Evolutionary conservation across 2,329 filamentous ascomycete species (phyloP).

Genomic region (Beauveria sp.): DNA sequence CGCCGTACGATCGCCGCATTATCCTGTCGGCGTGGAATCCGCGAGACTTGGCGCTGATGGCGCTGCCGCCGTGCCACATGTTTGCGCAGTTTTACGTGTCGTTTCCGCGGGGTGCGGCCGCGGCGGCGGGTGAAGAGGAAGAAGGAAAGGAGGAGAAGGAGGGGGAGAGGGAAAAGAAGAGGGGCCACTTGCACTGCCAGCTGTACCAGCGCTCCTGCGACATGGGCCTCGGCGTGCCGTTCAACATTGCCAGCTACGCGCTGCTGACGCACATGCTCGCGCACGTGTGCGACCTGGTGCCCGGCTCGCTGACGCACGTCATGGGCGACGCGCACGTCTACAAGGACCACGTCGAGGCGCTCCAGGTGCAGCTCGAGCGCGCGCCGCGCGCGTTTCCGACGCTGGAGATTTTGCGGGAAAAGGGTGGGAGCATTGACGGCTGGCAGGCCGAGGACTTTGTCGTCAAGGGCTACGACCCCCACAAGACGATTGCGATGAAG

Average conservation of each 20-base stretch:
- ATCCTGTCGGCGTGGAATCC: slow-evolving; percentile 95
- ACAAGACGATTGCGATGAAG: slow-evolving; percentile 93
- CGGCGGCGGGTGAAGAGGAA: neutral
- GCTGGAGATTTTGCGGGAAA: slow-evolving; percentile 61
- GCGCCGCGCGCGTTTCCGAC: slow-evolving; percentile 77
- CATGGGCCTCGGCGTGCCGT: slow-evolving; percentile 94
- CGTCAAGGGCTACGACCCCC: slow-evolving; percentile 80
- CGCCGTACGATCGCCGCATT: slow-evolving; percentile 82
- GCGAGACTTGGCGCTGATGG: slow-evolving; percentile 77
- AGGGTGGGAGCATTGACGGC: slow-evolving; percentile 73
- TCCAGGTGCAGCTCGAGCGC: slow-evolving; percentile 70
- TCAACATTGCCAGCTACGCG: slow-evolving; percentile 95
- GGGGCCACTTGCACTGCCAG: slow-evolving; percentile 68
- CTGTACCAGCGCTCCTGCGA: slow-evolving; percentile 93
- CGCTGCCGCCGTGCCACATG: slow-evolving; percentile 91
- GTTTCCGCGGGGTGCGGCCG: slow-evolving; percentile 43
- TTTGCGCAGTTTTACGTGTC: slow-evolving; percentile 95
- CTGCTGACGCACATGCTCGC: slow-evolving; percentile 93
- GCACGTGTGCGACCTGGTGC: slow-evolving; percentile 73
- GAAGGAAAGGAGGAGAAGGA: slow-evolving; percentile 18
- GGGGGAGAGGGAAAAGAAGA: slow-evolving; percentile 39
- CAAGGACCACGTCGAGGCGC: slow-evolving; percentile 80
- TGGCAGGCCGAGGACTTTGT: slow-evolving; percentile 87
- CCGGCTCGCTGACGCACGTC: slow-evolving; percentile 83
- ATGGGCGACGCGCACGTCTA: slow-evolving; percentile 99